phyloP scores from a whole-genome alignment of 805 yeast genomes.

The Sporopachydermia lactativora region DNA sequence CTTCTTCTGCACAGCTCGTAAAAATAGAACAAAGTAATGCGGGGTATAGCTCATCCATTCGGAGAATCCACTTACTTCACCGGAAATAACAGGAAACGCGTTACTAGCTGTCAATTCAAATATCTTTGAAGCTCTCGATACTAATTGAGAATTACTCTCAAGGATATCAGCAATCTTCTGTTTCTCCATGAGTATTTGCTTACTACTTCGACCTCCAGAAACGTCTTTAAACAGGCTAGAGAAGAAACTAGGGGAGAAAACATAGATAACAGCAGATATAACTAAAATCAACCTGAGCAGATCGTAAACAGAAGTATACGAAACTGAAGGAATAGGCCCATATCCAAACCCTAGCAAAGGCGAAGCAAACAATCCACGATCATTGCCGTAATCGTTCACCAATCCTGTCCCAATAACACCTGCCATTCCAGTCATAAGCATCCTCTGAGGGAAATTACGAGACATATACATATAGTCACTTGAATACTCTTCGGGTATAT shows the following conservation, averaged over 20 bases:
- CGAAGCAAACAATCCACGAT: slow-evolving; percentile 18
- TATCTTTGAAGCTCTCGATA: not conserved
- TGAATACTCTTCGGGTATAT: not conserved
- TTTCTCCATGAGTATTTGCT: not conserved
- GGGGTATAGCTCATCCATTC: not conserved
- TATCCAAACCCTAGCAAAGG: slow-evolving; percentile 10
- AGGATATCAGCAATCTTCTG: slow-evolving; percentile 1
- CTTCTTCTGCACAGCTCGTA: not conserved
- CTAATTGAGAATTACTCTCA: not conserved
- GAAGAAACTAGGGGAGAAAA: not conserved
- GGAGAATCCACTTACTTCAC: not conserved
- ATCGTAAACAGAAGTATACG: not conserved
- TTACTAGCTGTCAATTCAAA: not conserved
- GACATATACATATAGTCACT: not conserved
- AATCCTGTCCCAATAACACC: slow-evolving; percentile 20
- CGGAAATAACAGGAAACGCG: not conserved
- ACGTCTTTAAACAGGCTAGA: not conserved
- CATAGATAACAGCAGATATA: not conserved
- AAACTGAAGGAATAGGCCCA: not conserved
- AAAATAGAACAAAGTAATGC: not conserved
- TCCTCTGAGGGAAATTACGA: slow-evolving; percentile 12
- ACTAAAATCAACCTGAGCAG: not conserved
- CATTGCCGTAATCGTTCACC: slow-evolving; percentile 10
- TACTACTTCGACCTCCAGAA: not conserved
- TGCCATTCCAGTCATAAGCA: slow-evolving; percentile 23